Evolutionary conservation across 768 basidiomycete species (phyloP).

Genomic region (Coprinopsis sp.): DNA sequence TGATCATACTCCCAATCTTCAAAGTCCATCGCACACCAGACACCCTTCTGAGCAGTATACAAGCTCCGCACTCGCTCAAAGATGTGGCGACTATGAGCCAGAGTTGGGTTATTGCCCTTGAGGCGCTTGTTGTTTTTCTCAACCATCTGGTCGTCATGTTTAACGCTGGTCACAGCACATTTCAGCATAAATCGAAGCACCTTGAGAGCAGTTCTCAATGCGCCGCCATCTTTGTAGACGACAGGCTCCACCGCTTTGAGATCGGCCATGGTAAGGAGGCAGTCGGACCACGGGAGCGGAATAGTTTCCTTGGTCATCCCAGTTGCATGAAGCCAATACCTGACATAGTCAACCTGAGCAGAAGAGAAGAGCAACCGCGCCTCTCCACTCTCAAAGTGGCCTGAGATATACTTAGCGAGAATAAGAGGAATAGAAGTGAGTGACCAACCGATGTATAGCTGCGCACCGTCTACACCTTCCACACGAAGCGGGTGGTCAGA

Average conservation of each 20-base stretch:
- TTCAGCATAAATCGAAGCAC: constrained; percentile 27
- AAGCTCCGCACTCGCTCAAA: constrained; percentile 67
- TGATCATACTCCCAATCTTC: constrained; percentile 83
- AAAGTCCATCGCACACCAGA: constrained; percentile 78
- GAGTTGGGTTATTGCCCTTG: constrained; percentile 54
- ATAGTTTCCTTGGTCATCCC: constrained; percentile 58
- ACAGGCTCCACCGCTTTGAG: constrained; percentile 57
- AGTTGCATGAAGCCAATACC: constrained; percentile 81
- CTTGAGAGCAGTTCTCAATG: constrained; percentile 57
- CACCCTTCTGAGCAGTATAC: constrained; percentile 60
- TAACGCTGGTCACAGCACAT: background rate
- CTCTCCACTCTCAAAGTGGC: constrained; percentile 71
- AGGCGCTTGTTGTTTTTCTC: constrained; percentile 78
- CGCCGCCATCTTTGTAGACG: constrained; percentile 47
- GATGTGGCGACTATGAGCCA: constrained; percentile 51
- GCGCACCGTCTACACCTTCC: constrained; percentile 59
- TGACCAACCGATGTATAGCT: constrained; percentile 63
- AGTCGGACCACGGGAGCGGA: constrained; percentile 75
- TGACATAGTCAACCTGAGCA: constrained; percentile 77
- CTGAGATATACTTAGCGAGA: constrained; percentile 16
- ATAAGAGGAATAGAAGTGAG: background rate
- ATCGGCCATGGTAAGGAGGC: constrained; percentile 57
- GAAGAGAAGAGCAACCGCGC: constrained; percentile 79
- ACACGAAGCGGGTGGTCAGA: constrained; percentile 68
- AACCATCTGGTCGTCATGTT: constrained; percentile 44